Evolutionary conservation across 2,329 filamentous ascomycete genomes (phyloP).

Genomic region (Epichloe brachyelytri): DNA sequence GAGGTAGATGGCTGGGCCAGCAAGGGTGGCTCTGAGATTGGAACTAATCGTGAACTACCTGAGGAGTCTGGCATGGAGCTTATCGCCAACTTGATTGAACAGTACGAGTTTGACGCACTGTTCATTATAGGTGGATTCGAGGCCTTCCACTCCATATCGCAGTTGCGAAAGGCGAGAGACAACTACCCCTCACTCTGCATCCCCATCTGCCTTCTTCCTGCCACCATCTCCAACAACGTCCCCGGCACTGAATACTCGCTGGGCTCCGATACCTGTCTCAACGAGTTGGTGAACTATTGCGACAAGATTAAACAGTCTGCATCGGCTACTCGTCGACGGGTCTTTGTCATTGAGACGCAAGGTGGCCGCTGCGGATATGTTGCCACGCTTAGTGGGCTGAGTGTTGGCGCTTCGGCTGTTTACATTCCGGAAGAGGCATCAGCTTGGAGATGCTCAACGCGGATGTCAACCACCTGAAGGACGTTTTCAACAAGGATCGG

Average conservation of each 20-base stretch:
- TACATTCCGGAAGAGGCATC: slow-evolving; percentile 95
- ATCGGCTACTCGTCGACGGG: slow-evolving; percentile 79
- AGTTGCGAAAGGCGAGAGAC: slow-evolving; percentile 68
- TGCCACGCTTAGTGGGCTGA: slow-evolving; percentile 77
- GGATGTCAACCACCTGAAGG: slow-evolving; percentile 79
- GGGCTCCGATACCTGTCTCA: slow-evolving; percentile 91
- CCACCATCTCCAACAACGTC: slow-evolving; percentile 98
- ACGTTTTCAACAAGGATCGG: slow-evolving; percentile 73
- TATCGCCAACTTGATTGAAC: slow-evolving; percentile 70
- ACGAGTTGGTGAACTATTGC: slow-evolving; percentile 88
- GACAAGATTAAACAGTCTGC: slow-evolving; percentile 97
- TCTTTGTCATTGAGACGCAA: slow-evolving; percentile 97
- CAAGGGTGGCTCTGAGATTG: slow-evolving; percentile 93
- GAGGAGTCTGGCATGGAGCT: slow-evolving; percentile 71
- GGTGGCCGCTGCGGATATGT: slow-evolving; percentile 90
- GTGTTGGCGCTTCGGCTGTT: slow-evolving; percentile 83
- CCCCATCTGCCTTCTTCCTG: slow-evolving; percentile 79
- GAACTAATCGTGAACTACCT: slow-evolving; percentile 89
- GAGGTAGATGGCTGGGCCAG: slow-evolving; percentile 94
- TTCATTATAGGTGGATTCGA: slow-evolving; percentile 94
- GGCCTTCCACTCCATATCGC: slow-evolving; percentile 82
- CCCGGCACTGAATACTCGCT: slow-evolving; percentile 95
- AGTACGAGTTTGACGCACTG: slow-evolving; percentile 80
- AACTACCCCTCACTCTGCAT: slow-evolving; percentile 81
- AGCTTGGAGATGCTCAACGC: slow-evolving; percentile 82